Base-by-base conservation (phyloP, 2,329 filamentous ascomycete genomes). In the Emmonsiellopsis sp. region DNA sequence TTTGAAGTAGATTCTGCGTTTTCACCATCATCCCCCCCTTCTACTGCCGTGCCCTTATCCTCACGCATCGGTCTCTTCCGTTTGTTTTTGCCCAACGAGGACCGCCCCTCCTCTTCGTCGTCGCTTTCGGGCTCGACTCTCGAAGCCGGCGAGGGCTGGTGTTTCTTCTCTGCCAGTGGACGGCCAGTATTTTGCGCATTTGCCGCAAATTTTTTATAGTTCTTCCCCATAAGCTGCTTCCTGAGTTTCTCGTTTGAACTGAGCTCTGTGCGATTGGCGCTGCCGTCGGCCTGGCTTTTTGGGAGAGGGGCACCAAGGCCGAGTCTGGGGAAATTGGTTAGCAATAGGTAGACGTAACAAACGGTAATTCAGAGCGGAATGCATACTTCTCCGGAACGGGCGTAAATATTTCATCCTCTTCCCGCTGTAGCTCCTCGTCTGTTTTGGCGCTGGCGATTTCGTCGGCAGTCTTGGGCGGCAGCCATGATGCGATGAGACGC, bases 401-500 rank as follows among this genome's bases (percentile, higher is more conserved):
- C 13, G 69, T 73, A 59, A 79, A 80, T 40, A 80, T 71, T 56
- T 78, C 76, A 59, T 78, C 71, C 56, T 83, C 79, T 47, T 81
- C 77, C 42, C 71, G 66, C 53, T 76, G 71, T 14, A 74, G 61
- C 56, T 78, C 71, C 53, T 74, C 68, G 37, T 72, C 65, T 17
- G 73, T 65, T 58, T 73, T 74, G 51, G 63, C 60, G 55, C 68
- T 62, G 51, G 64, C 59, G 48, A 64, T 58, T 47, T 73, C 70
- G 21, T 70, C 65, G n/a, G 65, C 53, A 5, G 71, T 64, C 53
- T 68, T 70, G n/a, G 75, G 65, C 10, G 77, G 77, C 33, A 83
- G 73, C 77, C 78, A 79, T 58, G 80, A 81, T 49, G 77, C 72
- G 55, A 83, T 69, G 14, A 81, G 67, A 36, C 74, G 74, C 58